A percentile compares a stretch with the other conserved stretches of the same genome.
Conservation (phyloP, 1,284 basidiomycete genomes). For the Pseudozyma hubeiensis region DNA sequence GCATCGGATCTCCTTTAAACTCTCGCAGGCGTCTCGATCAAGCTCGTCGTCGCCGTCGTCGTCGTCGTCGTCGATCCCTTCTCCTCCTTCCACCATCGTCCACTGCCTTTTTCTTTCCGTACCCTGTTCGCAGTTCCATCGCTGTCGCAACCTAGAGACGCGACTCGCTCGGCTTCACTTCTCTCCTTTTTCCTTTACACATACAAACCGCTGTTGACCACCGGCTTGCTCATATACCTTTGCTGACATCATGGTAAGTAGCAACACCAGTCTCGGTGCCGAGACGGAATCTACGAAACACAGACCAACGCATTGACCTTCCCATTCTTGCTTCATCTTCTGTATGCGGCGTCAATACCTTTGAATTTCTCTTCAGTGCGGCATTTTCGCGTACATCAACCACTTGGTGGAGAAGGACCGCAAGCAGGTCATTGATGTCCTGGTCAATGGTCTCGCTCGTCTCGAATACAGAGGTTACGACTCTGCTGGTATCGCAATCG, state of each 20-base stretch:
- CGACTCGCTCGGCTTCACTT: slow-evolving; percentile 21
- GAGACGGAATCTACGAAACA: not conserved
- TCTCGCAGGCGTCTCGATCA: slow-evolving; percentile 17
- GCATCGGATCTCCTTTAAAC: slow-evolving; percentile 20
- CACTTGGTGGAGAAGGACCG: slow-evolving; percentile 76
- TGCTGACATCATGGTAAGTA: slow-evolving; percentile 40
- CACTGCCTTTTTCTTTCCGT: slow-evolving; percentile 5
- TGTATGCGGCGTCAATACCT: not conserved
- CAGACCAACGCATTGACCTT: not conserved
- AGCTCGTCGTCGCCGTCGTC: slow-evolving; percentile 1
- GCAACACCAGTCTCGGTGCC: not conserved
- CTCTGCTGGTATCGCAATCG: slow-evolving; percentile 89
- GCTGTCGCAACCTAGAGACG: slow-evolving; percentile 26
- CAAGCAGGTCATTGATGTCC: slow-evolving; percentile 89
- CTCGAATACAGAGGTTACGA: slow-evolving; percentile 99
- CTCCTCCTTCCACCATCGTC: slow-evolving; percentile 19
- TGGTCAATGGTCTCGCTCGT: slow-evolving; percentile 90
- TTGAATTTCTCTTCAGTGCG: slow-evolving; percentile 52
- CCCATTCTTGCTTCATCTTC: not conserved
- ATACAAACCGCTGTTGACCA: slow-evolving; percentile 35
- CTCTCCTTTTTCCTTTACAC: slow-evolving; percentile 16
- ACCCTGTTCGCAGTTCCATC: slow-evolving; percentile 11
- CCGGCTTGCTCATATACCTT: slow-evolving; percentile 21
- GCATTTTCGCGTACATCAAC: slow-evolving; percentile 69
- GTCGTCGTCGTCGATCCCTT: slow-evolving; percentile 10